Conservation (phyloP, 1,284 basidiomycete species). For the Amylostereum chailletii region DNA sequence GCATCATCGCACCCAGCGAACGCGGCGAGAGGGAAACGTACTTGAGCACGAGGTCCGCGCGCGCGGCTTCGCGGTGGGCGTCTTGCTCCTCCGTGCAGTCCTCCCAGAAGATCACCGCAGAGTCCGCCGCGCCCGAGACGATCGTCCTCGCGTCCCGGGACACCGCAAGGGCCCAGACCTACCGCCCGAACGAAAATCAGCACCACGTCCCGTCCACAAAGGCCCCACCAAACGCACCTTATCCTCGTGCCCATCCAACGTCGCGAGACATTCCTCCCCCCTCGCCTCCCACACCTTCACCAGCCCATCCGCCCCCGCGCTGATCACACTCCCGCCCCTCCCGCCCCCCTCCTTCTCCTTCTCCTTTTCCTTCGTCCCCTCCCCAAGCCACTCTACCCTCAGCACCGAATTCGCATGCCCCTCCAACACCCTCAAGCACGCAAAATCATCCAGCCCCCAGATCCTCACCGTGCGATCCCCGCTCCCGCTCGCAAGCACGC, state of each 20-base stretch:
- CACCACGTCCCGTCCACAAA: slow-evolving; percentile 3
- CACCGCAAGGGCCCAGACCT: slow-evolving; percentile 91
- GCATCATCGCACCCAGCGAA: slow-evolving; percentile 3
- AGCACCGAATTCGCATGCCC: slow-evolving; percentile 98
- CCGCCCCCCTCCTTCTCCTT: not conserved
- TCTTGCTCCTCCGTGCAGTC: slow-evolving; percentile 83
- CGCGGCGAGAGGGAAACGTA: slow-evolving; percentile 28
- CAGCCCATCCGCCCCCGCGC: slow-evolving; percentile 86
- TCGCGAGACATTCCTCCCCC: slow-evolving; percentile 81
- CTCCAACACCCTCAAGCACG: slow-evolving; percentile 92
- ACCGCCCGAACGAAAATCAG: slow-evolving; percentile 7
- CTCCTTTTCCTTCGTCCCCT: not conserved
- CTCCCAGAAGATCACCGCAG: slow-evolving; percentile 88
- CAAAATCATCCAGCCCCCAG: slow-evolving; percentile 89
- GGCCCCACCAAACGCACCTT: slow-evolving; percentile 48
- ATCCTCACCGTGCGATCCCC: slow-evolving; percentile 92
- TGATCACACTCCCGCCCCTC: slow-evolving; percentile 78
- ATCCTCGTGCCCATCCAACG: slow-evolving; percentile 94
- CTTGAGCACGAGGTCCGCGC: slow-evolving; percentile 71
- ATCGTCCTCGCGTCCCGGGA: slow-evolving; percentile 73
- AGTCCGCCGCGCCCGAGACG: slow-evolving; percentile 92
- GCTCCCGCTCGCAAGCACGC: slow-evolving; percentile 86
- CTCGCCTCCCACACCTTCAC: slow-evolving; percentile 94
- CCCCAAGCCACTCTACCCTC: slow-evolving; percentile 81
- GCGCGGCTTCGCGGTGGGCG: slow-evolving; percentile 61